Conservation (phyloP, 2,329 filamentous ascomycete species). For the Cercospora sp. region DNA sequence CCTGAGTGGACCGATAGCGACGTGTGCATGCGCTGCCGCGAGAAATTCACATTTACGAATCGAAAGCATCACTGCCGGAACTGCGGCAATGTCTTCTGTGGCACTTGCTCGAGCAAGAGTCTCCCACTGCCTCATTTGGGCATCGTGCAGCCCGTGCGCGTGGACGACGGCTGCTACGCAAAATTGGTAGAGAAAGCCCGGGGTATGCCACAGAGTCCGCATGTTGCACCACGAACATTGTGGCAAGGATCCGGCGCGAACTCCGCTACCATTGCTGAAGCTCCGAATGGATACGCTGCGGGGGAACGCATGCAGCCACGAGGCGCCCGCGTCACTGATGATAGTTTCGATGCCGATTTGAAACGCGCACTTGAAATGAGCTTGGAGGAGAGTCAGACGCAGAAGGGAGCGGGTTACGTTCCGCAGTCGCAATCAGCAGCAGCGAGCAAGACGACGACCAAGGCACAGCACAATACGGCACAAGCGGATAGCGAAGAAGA, state of each 20-base stretch:
- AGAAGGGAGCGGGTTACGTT: slow-evolving; percentile 68
- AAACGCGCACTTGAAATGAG: slow-evolving; percentile 96
- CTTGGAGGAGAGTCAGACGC: slow-evolving; percentile 82
- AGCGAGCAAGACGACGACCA: slow-evolving; percentile 30
- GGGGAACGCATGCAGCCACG: slow-evolving; percentile 76
- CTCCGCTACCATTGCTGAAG: slow-evolving; percentile 9
- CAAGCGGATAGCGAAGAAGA: slow-evolving; percentile 67
- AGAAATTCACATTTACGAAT: slow-evolving; percentile 94
- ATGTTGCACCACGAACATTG: slow-evolving; percentile 53
- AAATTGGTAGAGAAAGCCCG: slow-evolving; percentile 76
- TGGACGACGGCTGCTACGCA: slow-evolving; percentile 92
- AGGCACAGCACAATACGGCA: slow-evolving; percentile 22
- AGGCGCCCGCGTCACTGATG: slow-evolving; percentile 68
- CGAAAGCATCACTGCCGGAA: slow-evolving; percentile 98
- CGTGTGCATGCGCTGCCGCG: slow-evolving; percentile 97
- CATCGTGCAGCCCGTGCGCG: slow-evolving; percentile 84
- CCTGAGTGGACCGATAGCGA: slow-evolving; percentile 98
- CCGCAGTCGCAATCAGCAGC: slow-evolving; percentile 50
- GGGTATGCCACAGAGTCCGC: slow-evolving; percentile 41
- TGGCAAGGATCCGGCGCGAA: slow-evolving; percentile 52
- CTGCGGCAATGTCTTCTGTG: slow-evolving; percentile 96
- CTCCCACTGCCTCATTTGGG: slow-evolving; percentile 88
- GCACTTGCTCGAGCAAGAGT: slow-evolving; percentile 86
- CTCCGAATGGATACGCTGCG: background rate
- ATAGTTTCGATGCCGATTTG: slow-evolving; percentile 90